Evolutionary conservation across 2,329 filamentous ascomycete species (phyloP).

Genomic region (Cladosporium austrohemisphaericum): DNA sequence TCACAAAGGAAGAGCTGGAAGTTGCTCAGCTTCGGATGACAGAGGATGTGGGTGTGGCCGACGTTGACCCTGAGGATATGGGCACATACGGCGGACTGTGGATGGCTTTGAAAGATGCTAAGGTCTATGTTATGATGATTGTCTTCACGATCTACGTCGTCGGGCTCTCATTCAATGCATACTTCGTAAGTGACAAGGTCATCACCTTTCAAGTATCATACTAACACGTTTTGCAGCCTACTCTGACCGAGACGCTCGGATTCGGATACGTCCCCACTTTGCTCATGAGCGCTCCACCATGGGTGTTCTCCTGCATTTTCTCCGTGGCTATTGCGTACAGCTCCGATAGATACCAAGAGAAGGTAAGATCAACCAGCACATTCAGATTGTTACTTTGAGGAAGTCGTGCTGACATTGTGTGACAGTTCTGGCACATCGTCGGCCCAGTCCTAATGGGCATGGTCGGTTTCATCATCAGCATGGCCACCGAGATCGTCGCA

Average conservation of each 20-base stretch:
- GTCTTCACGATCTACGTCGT: slow-evolving; percentile 38
- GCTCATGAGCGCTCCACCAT: slow-evolving; percentile 43
- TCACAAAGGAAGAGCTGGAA: slow-evolving; percentile 42
- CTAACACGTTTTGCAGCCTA: slow-evolving; percentile 31
- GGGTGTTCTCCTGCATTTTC: slow-evolving; percentile 24
- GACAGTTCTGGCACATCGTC: slow-evolving; percentile 56
- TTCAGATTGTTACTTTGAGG: too few species aligned
- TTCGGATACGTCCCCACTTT: slow-evolving; percentile 58
- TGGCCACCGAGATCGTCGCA: slow-evolving; percentile 7
- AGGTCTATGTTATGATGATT: slow-evolving; percentile 38
- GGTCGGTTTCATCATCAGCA: slow-evolving; percentile 15
- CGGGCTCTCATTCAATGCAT: slow-evolving; percentile 19
- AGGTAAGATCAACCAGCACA: slow-evolving; percentile 11
- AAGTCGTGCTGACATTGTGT: background rate
- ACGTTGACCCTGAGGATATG: slow-evolving; percentile 27
- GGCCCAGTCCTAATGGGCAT: slow-evolving; percentile 29
- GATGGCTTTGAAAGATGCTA: slow-evolving; percentile 34
- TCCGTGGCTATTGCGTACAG: slow-evolving; percentile 19
- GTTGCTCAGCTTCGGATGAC: slow-evolving; percentile 39
- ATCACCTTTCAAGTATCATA: background rate
- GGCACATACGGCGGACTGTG: slow-evolving; percentile 38
- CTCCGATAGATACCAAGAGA: slow-evolving; percentile 28
- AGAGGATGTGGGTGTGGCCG: slow-evolving; percentile 35
- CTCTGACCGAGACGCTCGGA: slow-evolving; percentile 61
- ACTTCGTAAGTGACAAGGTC: slow-evolving; percentile 21